Conservation (phyloP, 371 early-diverging fungal genomes). For the Saksenaea vasiformis region DNA sequence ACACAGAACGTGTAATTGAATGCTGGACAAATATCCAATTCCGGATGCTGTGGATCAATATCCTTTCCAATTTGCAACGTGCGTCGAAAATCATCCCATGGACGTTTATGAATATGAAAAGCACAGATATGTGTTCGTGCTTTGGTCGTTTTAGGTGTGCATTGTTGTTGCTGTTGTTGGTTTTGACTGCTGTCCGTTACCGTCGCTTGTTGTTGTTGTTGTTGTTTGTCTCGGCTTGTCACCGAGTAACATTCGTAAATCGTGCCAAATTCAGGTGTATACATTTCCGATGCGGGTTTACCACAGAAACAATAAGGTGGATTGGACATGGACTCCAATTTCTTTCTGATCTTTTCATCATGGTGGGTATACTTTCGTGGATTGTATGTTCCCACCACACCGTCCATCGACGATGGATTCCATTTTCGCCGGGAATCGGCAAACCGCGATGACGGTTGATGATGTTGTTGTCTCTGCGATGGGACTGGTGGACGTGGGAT, state of each 20-base stretch:
- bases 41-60: constrained; percentile 26
- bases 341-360: neutral
- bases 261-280: constrained; percentile 25
- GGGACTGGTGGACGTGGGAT: neutral
- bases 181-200: neutral
- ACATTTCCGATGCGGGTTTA: constrained; percentile 22
- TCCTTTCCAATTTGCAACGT: constrained; percentile 3
- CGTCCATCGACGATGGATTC: neutral
- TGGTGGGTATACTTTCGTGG: neutral
- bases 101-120: constrained; percentile 46
- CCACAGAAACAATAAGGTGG: constrained; percentile 41
- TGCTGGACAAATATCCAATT: constrained; percentile 38
- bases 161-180: too few species aligned
- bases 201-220: neutral
- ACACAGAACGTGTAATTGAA: constrained; percentile 54
- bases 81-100: constrained; percentile 32
- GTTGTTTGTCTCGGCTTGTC: neutral
- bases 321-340: constrained; percentile 6
- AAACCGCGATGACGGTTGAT: neutral
- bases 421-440: neutral
- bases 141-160: neutral
- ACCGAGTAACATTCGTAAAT: constrained; percentile 35
- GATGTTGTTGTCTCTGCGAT: too few species aligned
- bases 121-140: constrained; percentile 32
- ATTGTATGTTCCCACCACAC: neutral